Evolutionary conservation across 305 asterid species (phyloP), one percentile per base, ranked within the genome.

Genomic region (Petunia hybrid): DNA sequence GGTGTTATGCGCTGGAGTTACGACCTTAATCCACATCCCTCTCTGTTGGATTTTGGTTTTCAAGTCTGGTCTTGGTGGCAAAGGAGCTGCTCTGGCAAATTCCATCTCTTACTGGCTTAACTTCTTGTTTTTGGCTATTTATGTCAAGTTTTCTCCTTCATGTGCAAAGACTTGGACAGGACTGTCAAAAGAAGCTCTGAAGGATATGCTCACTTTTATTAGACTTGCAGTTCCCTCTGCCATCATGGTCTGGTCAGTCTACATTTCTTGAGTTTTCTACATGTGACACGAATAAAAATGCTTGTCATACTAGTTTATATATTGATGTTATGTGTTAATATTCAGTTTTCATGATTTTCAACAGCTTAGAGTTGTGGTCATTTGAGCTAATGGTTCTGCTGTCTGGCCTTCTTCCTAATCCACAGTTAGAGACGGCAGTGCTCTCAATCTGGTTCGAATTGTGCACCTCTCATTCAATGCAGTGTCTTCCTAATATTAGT

Each of bases 391-490:
- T 89, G 92, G 98, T 94, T 84, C 89, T 94, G 62, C 92, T 94
- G 41, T 90, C 98, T 46, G 97, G 98, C 46, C 96, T 94, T 75
- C 97, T 94, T 83, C 96, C 95, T 4, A 91, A 94, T 84, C 98
- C 98, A 9, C 82, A 88, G 87, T 61, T 94, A 51, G 97, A 93
- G 85, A 94, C 98, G 69, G 91, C 97, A 2, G 97, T 92, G 48
- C 98, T 94, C 71, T 90, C 97, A 62, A 87, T 94, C 85, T 84
- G 95, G 98, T 94, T 31, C 35, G 86, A 40, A 63, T 48, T 73
- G 4, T 51, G 61, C 36, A 36, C 36, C 78, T 71, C 78, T 35
- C 13, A 13, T 71, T 71, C 51, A 73, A 12, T 10, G 2, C 63
- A 73, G 14, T 3, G 51, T 35, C 4, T 36, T 73, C 63, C 46